phyloP scores from a whole-genome alignment of 306 rosid species.

The Begonia fuchsioides region DNA sequence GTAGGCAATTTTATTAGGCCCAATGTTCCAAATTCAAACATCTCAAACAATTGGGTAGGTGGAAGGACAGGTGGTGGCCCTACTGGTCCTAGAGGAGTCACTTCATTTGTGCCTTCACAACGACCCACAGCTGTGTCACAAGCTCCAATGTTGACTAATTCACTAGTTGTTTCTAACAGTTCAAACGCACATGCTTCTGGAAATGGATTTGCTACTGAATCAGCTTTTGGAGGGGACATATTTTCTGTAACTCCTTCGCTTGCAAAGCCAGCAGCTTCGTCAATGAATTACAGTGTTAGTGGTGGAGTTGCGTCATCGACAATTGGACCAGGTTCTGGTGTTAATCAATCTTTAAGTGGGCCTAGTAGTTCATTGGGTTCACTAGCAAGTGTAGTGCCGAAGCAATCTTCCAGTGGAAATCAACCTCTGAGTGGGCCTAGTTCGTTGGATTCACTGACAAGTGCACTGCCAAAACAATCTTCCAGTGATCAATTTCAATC shows the following conservation, averaged over 20 bases:
- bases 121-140: too few relatives aligned
- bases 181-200: conserved; percentile 43
- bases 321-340: conserved; percentile 44
- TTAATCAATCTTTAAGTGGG: conserved; percentile 19
- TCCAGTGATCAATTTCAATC: conserved; percentile 36
- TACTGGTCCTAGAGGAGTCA: conserved; percentile 43
- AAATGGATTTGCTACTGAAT: conserved; percentile 50
- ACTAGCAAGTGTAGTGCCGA: conserved; percentile 42
- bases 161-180: conserved; percentile 34
- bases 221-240: conserved; percentile 33
- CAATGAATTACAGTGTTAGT: conserved; percentile 29
- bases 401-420: conserved; percentile 27
- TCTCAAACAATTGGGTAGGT: conserved; percentile 54
- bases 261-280: conserved; percentile 39
- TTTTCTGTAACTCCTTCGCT: conserved; percentile 36
- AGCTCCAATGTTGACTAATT: conserved; percentile 15
- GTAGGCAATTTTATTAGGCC: conserved; percentile 28
- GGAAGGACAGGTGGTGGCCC: conserved; percentile 37
- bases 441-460: conserved; percentile 37
- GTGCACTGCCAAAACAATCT: conserved; percentile 44
- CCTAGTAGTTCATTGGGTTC: conserved; percentile 27
- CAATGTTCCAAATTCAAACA: conserved; percentile 30
- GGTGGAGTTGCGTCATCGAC: conserved; percentile 32
- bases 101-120: conserved; percentile 28
- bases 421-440: too few relatives aligned